These are phyloP conservation scores for Piper longum DNA, from an alignment of 164 flowering plant genomes.

Conservation along the genomic window DNA sequence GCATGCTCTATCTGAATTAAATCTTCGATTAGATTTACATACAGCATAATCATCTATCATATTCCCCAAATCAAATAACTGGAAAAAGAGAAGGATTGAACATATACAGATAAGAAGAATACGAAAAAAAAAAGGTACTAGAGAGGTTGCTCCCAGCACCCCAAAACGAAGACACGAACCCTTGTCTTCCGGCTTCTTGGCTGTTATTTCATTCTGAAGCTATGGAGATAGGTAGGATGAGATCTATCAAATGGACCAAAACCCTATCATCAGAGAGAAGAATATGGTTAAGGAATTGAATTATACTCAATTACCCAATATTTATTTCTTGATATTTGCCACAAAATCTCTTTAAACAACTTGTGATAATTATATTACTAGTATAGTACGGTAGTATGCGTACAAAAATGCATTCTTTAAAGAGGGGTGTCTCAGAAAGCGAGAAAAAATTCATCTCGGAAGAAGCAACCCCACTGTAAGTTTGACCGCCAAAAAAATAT, in stretches of 20 bases:
- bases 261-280: neutral
- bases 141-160: slow-evolving; percentile 24
- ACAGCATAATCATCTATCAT: neutral
- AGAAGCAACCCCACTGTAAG: slow-evolving; percentile 21
- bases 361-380: neutral
- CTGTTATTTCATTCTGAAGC: slow-evolving; percentile 25
- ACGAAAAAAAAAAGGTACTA: neutral
- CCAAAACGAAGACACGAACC: slow-evolving; percentile 45
- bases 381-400: neutral
- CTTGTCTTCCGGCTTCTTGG: slow-evolving; percentile 44
- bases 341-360: neutral
- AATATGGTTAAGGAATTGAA: neutral
- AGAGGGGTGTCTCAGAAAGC: slow-evolving; percentile 2
- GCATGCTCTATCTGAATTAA: neutral
- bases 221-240: slow-evolving; percentile 23
- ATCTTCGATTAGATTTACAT: neutral
- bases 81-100: neutral
- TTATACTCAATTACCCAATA: neutral
- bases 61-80: neutral
- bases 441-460: slow-evolving; percentile 23
- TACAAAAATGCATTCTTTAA: neutral
- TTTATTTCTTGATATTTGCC: neutral
- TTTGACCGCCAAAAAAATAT: slow-evolving; percentile 62
- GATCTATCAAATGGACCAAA: slow-evolving; percentile 11
- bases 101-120: no score